Evolutionary conservation across 108 stramenopile species (phyloP).

Genomic region (Seminavis robusta): DNA sequence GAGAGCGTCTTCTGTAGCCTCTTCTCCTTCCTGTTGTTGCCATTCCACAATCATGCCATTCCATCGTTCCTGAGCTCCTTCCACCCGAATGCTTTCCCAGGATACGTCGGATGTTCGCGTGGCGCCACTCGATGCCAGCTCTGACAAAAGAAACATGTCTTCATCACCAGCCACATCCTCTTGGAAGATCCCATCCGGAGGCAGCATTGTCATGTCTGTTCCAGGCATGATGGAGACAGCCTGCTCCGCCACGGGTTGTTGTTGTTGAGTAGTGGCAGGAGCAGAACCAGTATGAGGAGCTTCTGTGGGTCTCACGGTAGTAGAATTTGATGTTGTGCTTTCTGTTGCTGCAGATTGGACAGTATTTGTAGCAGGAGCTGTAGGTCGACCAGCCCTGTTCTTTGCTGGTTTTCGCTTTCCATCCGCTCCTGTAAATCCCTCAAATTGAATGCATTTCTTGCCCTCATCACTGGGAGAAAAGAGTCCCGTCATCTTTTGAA

Average conservation of each 20-base stretch:
- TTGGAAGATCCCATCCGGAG: no score
- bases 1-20: conserved; percentile 15
- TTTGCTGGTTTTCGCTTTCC: background rate
- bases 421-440: no score
- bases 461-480: background rate
- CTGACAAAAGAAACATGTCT: conserved; percentile 23
- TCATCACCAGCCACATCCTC: conserved; percentile 1
- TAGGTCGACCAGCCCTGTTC: background rate
- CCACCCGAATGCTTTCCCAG: conserved; percentile 22
- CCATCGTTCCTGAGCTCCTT: conserved; percentile 38
- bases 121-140: background rate
- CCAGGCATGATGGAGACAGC: background rate
- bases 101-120: conserved; percentile 17
- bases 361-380: no score
- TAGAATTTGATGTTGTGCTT: no score
- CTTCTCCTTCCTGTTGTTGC: no score
- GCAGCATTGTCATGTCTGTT: background rate
- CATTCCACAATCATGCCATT: conserved; percentile 43
- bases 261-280: background rate
- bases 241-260: background rate
- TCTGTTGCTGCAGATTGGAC: conserved; percentile 2
- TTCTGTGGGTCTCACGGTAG: no score
- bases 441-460: background rate
- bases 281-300: conserved; percentile 4
- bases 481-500: conserved; percentile 38